These are phyloP conservation scores for Leersia perrieri DNA, from an alignment of 176 grass and related monocot species.

Conservation along the genomic window DNA sequence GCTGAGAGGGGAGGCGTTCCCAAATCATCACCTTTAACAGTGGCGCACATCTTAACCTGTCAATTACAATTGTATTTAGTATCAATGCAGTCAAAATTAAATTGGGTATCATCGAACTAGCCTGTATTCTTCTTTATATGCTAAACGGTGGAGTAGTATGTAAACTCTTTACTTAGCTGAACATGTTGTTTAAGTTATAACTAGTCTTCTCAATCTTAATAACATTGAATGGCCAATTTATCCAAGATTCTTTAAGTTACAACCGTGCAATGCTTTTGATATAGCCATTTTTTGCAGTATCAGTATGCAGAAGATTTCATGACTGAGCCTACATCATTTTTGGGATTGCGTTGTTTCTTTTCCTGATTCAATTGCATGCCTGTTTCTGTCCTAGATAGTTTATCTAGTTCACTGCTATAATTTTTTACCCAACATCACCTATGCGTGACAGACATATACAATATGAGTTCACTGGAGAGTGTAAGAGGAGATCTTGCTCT, in stretches of 20 bases:
- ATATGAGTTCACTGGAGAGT: conserved; percentile 56
- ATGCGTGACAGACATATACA: conserved; percentile 25
- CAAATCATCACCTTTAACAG: not conserved
- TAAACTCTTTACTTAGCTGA: not conserved
- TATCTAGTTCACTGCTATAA: not conserved
- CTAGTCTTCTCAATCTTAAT: no score
- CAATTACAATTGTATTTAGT: not conserved
- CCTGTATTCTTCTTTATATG: not conserved
- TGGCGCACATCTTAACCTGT: not conserved
- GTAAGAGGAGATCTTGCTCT: conserved; percentile 68
- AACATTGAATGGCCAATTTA: not conserved
- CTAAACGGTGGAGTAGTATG: not conserved
- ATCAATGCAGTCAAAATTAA: not conserved
- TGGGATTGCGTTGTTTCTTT: not conserved
- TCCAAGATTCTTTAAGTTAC: not conserved
- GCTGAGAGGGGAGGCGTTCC: not conserved
- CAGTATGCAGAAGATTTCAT: not conserved
- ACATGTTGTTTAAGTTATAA: not conserved
- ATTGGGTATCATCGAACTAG: not conserved
- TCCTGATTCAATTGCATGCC: not conserved
- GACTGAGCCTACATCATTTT: not conserved
- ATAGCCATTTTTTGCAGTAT: not conserved
- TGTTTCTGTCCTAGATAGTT: not conserved
- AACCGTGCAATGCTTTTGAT: not conserved
- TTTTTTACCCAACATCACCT: not conserved